Conservation (phyloP, 1,284 basidiomycete species). For the Chalciporus sp. region DNA sequence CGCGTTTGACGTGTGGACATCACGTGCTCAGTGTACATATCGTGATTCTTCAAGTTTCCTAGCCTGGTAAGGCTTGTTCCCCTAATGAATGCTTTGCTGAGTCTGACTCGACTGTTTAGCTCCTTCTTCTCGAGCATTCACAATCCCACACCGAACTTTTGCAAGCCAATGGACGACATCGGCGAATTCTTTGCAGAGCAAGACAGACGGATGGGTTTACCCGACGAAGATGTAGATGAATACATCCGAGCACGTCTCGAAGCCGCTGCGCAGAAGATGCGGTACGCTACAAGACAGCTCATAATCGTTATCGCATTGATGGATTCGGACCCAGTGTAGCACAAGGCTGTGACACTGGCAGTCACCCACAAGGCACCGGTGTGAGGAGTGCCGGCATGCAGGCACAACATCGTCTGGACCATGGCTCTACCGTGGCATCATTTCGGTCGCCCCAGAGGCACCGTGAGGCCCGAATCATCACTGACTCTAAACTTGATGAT, state of each 20-base stretch:
- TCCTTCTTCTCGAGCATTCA: too few species aligned
- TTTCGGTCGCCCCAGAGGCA: background rate
- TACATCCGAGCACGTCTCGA: constrained; percentile 33
- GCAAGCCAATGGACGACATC: constrained; percentile 28
- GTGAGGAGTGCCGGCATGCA: constrained; percentile 1
- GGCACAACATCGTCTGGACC: background rate
- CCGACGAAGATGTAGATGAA: constrained; percentile 48
- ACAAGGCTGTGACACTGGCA: background rate
- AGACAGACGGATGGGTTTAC: constrained; percentile 52
- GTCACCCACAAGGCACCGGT: background rate
- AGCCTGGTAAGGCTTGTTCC: background rate
- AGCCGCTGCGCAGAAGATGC: constrained; percentile 19
- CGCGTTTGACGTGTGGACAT: constrained; percentile 10
- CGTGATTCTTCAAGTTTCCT: background rate
- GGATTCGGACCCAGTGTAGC: constrained; percentile 13
- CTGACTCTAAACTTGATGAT: background rate
- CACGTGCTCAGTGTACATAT: constrained; percentile 18
- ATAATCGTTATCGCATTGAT: background rate
- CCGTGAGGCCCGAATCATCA: background rate
- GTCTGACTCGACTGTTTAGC: background rate
- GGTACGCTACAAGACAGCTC: constrained; percentile 15
- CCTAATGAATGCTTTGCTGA: constrained; percentile 6
- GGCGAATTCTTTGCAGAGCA: constrained; percentile 55
- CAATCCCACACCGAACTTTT: too few species aligned
- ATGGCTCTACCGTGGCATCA: background rate